A percentile compares a stretch with the other conserved stretches of the same genome.
Evolutionary conservation across 306 rosid genomes (phyloP).

Genomic region (Macrotyloma uniflorum): DNA sequence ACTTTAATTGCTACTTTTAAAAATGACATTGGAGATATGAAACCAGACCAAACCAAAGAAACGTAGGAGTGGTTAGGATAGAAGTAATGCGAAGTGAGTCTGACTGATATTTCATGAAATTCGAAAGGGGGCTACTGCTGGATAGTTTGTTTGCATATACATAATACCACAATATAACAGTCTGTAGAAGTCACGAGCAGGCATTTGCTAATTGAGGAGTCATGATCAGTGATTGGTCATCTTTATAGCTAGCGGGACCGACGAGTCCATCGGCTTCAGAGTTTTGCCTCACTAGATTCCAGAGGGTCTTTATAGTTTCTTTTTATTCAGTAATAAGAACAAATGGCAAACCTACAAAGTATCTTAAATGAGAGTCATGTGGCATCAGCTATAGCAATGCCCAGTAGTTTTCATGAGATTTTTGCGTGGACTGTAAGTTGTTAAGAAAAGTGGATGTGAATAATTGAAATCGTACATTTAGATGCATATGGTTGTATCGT

Average conservation of each 20-base stretch:
- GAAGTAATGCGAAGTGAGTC: constrained; percentile 14
- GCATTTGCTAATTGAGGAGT: constrained; percentile 31
- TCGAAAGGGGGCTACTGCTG: background rate
- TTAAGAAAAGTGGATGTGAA: background rate
- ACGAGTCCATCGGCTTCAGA: constrained; percentile 31
- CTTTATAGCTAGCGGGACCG: constrained; percentile 56
- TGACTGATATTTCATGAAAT: constrained; percentile 39
- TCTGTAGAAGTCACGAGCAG: constrained; percentile 51
- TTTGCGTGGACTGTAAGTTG: background rate
- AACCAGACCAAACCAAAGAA: background rate
- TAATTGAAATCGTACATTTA: constrained; percentile 9
- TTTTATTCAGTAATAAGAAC: constrained; percentile 41
- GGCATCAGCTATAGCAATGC: constrained; percentile 31
- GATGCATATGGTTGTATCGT: background rate
- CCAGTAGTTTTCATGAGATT: constrained; percentile 16
- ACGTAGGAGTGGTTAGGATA: background rate
- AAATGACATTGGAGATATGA: background rate
- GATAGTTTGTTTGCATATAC: background rate
- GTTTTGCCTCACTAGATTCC: constrained; percentile 40
- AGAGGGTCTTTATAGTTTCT: constrained; percentile 10
- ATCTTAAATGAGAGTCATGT: constrained; percentile 51
- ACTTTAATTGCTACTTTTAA: background rate
- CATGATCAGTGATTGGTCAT: constrained; percentile 42
- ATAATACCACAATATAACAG: constrained; percentile 26
- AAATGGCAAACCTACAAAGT: constrained; percentile 63